Evolutionary conservation across 2,329 filamentous ascomycete genomes (phyloP).

Genomic region (Hymenoscyphus scutula): DNA sequence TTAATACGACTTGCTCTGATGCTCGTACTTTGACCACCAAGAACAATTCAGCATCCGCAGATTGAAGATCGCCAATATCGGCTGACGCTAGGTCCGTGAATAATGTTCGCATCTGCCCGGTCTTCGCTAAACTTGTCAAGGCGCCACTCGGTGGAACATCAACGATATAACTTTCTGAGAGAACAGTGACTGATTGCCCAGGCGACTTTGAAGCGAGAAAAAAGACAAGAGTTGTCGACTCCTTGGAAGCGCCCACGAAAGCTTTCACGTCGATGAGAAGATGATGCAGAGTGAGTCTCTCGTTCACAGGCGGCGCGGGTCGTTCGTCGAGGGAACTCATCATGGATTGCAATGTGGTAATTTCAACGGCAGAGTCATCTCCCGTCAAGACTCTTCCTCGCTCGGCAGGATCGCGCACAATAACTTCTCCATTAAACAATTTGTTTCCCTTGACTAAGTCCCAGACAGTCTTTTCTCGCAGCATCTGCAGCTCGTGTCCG

Average conservation of each 20-base stretch:
- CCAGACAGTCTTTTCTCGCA: constrained; percentile 93
- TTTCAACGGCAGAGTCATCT: constrained; percentile 87
- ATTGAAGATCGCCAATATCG: constrained; percentile 54
- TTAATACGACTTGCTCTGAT: constrained; percentile 29
- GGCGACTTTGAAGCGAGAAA: constrained; percentile 72
- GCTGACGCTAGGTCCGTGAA: constrained; percentile 74
- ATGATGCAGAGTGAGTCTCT: constrained; percentile 74
- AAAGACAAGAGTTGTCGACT: constrained; percentile 72
- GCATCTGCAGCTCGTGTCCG: constrained; percentile 70
- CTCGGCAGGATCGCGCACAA: constrained; percentile 84
- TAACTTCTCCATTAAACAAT: constrained; percentile 87
- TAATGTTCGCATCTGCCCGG: constrained; percentile 73
- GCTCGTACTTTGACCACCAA: constrained; percentile 71
- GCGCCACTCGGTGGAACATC: constrained; percentile 73
- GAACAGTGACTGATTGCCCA: constrained; percentile 58
- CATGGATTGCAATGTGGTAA: constrained; percentile 86
- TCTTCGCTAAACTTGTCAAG: constrained; percentile 62
- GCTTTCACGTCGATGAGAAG: constrained; percentile 80
- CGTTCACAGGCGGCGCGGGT: constrained; percentile 65
- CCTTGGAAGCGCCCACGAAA: constrained; percentile 73
- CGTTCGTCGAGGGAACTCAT: constrained; percentile 91
- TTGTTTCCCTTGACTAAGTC: constrained; percentile 93
- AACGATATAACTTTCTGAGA: constrained; percentile 82
- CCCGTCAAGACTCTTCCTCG: constrained; percentile 84
- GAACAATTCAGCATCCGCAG: constrained; percentile 71